Evolutionary conservation across 306 rosid species (phyloP).

Genomic region (Cyclanthera cordifolia): DNA sequence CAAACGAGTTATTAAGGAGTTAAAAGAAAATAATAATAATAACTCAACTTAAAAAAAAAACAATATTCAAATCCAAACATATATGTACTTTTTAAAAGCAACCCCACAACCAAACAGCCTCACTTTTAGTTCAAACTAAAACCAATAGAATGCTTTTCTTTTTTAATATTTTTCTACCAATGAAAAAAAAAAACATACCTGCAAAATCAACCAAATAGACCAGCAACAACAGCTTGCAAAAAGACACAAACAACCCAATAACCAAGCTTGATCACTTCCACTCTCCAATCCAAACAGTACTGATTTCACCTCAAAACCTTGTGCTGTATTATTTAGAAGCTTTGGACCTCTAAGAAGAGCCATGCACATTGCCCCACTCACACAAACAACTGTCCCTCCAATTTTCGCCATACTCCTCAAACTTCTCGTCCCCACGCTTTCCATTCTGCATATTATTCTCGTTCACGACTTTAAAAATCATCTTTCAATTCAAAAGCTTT

Average conservation of each 20-base stretch:
- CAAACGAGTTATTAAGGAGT: too few relatives aligned
- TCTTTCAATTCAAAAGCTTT: neutral
- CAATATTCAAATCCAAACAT: neutral
- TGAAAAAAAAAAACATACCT: conserved; percentile 5
- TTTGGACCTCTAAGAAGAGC: conserved; percentile 57
- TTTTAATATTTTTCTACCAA: neutral
- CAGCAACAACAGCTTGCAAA: conserved; percentile 14
- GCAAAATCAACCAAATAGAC: conserved; percentile 24
- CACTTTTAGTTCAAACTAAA: neutral
- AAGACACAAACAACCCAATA: conserved; percentile 18
- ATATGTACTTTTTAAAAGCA: neutral
- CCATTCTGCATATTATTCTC: conserved; percentile 28
- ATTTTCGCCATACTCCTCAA: conserved; percentile 44
- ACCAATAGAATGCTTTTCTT: neutral
- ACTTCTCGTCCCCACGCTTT: conserved; percentile 37
- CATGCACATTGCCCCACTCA: conserved; percentile 56
- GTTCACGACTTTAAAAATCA: neutral
- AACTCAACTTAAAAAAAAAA: too few relatives aligned
- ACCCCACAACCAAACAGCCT: neutral
- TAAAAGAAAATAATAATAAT: too few relatives aligned
- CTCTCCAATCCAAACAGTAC: conserved; percentile 12
- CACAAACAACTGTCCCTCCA: conserved; percentile 48
- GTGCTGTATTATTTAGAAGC: conserved; percentile 30
- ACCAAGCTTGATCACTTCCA: conserved; percentile 17
- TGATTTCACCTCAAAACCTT: conserved; percentile 19